Conservation (phyloP, 2,329 filamentous ascomycete species). For the Phialophora verrucosa region DNA sequence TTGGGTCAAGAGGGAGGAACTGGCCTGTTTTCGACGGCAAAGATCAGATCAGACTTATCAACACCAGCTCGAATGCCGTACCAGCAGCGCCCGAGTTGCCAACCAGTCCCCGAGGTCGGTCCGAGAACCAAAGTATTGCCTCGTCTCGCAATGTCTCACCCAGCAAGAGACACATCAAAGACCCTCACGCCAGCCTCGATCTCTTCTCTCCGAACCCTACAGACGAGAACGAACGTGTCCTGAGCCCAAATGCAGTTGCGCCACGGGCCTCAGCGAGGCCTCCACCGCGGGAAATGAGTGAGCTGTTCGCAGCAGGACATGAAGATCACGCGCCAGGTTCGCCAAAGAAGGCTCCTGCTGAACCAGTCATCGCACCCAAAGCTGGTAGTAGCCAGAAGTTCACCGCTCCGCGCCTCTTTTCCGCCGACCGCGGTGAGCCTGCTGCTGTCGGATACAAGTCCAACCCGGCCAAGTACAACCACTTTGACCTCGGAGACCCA, state of each 20-base stretch:
- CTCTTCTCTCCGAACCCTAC: conserved; percentile 30
- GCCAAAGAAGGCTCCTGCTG: conserved; percentile 35
- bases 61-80: conserved; percentile 54
- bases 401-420: conserved; percentile 61
- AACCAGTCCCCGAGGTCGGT: conserved; percentile 35
- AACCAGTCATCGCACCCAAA: conserved; percentile 51
- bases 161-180: conserved; percentile 50
- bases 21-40: conserved; percentile 92
- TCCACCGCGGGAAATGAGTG: conserved; percentile 68
- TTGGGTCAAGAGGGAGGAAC: conserved; percentile 85
- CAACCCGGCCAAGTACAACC: conserved; percentile 78
- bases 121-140: conserved; percentile 26
- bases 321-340: conserved; percentile 44
- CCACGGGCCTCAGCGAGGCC: conserved; percentile 74
- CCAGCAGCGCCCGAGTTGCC: conserved; percentile 35
- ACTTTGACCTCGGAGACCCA: conserved; percentile 76
- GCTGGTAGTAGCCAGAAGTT: conserved; percentile 56
- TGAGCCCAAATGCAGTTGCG: conserved; percentile 68
- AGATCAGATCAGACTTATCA: conserved; percentile 81
- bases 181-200: conserved; percentile 49
- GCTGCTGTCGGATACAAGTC: conserved; percentile 61
- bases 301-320: conserved; percentile 67
- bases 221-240: conserved; percentile 28
- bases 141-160: conserved; percentile 43
- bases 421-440: conserved; percentile 57